These are phyloP conservation scores for Didymella exigua DNA, from an alignment of 2,329 filamentous ascomycete species.

Conservation along the genomic window DNA sequence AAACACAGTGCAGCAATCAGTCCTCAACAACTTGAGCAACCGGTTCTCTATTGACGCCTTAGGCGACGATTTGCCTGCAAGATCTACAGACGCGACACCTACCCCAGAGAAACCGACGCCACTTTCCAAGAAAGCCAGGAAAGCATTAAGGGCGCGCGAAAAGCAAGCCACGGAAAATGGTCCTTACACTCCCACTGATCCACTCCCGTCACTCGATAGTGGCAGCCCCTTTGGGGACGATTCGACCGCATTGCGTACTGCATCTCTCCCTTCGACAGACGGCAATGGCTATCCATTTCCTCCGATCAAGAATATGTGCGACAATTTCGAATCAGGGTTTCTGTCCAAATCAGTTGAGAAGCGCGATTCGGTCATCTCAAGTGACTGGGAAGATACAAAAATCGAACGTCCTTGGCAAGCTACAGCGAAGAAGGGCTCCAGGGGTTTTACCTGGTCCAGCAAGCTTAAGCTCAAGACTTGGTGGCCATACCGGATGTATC, in stretches of 20 bases:
- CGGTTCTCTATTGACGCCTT: neutral
- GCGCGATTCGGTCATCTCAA: constrained; percentile 24
- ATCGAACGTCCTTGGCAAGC: neutral
- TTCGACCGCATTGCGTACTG: neutral
- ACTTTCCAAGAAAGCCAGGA: neutral
- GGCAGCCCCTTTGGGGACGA: neutral
- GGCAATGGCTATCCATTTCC: neutral
- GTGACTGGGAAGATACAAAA: neutral
- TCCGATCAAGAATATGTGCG: neutral
- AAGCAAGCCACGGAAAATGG: neutral
- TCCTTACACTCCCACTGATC: neutral
- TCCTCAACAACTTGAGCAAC: neutral
- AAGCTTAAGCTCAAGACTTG: constrained; percentile 12
- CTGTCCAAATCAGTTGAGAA: neutral
- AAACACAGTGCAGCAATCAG: neutral
- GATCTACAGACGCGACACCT: neutral
- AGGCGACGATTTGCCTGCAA: neutral
- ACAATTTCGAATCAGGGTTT: neutral
- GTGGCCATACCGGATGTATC: constrained; percentile 27
- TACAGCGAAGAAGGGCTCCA: neutral
- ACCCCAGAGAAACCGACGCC: neutral
- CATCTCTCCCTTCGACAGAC: neutral
- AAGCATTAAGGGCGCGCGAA: neutral
- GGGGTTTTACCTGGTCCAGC: neutral
- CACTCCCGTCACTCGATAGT: neutral